Conservation (phyloP, 768 basidiomycete species). For the Suillus subalutaceus region DNA sequence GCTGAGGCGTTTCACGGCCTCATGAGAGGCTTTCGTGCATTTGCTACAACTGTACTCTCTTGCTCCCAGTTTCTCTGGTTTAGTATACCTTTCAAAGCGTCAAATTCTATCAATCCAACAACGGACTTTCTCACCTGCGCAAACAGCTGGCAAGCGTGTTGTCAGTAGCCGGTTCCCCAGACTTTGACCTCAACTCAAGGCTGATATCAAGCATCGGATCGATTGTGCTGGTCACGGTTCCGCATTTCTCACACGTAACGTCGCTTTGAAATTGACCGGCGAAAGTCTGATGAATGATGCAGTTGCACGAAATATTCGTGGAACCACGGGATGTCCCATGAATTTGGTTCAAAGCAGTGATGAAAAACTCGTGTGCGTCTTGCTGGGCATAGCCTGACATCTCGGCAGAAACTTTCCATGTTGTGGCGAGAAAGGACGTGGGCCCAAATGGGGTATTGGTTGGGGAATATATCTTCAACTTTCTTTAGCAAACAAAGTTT, state of each 20-base stretch:
- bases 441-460: slow-evolving; percentile 75
- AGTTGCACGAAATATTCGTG: slow-evolving; percentile 81
- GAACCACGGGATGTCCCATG: slow-evolving; percentile 77
- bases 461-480: slow-evolving; percentile 54
- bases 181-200: slow-evolving; percentile 72
- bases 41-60: slow-evolving; percentile 86
- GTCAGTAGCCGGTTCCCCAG: slow-evolving; percentile 48
- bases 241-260: slow-evolving; percentile 86
- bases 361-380: slow-evolving; percentile 90
- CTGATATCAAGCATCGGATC: slow-evolving; percentile 94
- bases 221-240: slow-evolving; percentile 72
- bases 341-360: slow-evolving; percentile 83
- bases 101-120: slow-evolving; percentile 11
- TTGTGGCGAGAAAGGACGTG: slow-evolving; percentile 77
- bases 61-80: slow-evolving; percentile 78
- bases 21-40: slow-evolving; percentile 72
- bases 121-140: slow-evolving; percentile 51
- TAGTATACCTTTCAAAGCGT: slow-evolving; percentile 64
- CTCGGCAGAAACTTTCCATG: slow-evolving; percentile 79
- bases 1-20: slow-evolving; percentile 83
- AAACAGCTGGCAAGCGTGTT: slow-evolving; percentile 78
- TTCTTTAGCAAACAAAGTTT: neutral
- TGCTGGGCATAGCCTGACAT: slow-evolving; percentile 93
- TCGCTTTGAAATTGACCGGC: slow-evolving; percentile 87
- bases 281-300: slow-evolving; percentile 90